phyloP scores from a whole-genome alignment of 768 basidiomycete species.

The Mycena pura region DNA sequence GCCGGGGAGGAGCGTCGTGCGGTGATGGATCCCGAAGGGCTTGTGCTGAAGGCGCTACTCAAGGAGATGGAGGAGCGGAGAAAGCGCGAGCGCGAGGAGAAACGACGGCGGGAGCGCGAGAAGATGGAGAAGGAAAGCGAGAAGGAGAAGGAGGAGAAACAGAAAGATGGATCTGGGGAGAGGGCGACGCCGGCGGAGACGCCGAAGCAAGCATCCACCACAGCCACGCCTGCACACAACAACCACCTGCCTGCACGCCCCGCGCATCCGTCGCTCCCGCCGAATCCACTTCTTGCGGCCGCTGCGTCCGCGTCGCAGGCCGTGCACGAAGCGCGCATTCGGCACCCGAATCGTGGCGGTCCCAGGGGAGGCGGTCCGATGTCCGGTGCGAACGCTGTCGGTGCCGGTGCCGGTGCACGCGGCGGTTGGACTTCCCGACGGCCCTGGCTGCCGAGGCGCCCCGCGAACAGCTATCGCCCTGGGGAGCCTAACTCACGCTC shows the following conservation, averaged over 20 bases:
- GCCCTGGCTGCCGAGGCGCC: neutral
- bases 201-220: neutral
- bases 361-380: neutral
- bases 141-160: slow-evolving; percentile 25
- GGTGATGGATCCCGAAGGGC: slow-evolving; percentile 81
- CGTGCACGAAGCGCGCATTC: neutral
- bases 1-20: slow-evolving; percentile 70
- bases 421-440: slow-evolving; percentile 3
- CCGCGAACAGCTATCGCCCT: slow-evolving; percentile 18
- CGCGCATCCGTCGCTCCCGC: slow-evolving; percentile 10
- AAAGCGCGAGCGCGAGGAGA: slow-evolving; percentile 60
- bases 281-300: slow-evolving; percentile 2
- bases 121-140: slow-evolving; percentile 46
- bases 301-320: neutral
- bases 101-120: slow-evolving; percentile 55
- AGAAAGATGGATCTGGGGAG: slow-evolving; percentile 26
- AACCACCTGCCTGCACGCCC: no score
- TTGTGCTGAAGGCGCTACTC: slow-evolving; percentile 66
- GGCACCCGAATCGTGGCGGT: neutral
- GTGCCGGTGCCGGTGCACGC: slow-evolving; percentile 3
- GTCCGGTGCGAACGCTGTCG: slow-evolving; percentile 12
- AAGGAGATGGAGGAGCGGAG: slow-evolving; percentile 59
- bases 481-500: neutral
- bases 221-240: neutral
- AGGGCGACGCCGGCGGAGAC: slow-evolving; percentile 38